Conservation (phyloP, 495 filamentous ascomycete genomes). For the Apodospora peruviana region DNA sequence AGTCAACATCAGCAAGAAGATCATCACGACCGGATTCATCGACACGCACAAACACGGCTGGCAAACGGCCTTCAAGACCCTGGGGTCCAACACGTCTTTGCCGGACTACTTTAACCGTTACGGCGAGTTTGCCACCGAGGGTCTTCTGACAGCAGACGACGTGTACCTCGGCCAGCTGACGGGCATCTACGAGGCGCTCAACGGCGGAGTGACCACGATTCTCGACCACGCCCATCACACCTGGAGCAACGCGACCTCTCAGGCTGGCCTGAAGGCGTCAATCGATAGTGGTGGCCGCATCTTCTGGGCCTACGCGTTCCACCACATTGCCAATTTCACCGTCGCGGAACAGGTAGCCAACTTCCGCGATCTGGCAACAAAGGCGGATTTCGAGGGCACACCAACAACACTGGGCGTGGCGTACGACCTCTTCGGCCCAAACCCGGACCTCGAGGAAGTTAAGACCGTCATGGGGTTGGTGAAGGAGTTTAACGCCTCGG, state of each 20-base stretch:
- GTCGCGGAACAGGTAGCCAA: constrained; percentile 24
- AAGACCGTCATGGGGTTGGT: constrained; percentile 20
- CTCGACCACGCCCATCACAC: constrained; percentile 30
- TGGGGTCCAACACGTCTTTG: constrained; percentile 28
- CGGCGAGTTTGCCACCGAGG: constrained; percentile 13
- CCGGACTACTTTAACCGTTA: constrained; percentile 25
- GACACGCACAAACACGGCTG: constrained; percentile 50
- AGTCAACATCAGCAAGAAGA: constrained; percentile 41
- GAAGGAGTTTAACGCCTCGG: constrained; percentile 21
- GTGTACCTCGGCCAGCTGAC: constrained; percentile 36
- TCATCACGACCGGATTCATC: constrained; percentile 48
- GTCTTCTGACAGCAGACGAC: constrained; percentile 24
- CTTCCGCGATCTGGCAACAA: constrained; percentile 22
- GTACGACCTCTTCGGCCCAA: constrained; percentile 30
- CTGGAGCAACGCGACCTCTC: constrained; percentile 18
- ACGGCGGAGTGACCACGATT: constrained; percentile 30
- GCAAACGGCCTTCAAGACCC: constrained; percentile 42
- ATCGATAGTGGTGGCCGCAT: constrained; percentile 38
- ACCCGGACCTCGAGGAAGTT: constrained; percentile 16
- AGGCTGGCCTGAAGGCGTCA: constrained; percentile 31
- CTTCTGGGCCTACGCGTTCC: constrained; percentile 32
- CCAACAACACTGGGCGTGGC: constrained; percentile 29
- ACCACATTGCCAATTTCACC: constrained; percentile 13
- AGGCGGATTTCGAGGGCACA: constrained; percentile 5
- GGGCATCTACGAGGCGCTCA: constrained; percentile 34